Base-by-base conservation (phyloP, 202 grass and related monocot species). In the Carex sylvatica region DNA sequence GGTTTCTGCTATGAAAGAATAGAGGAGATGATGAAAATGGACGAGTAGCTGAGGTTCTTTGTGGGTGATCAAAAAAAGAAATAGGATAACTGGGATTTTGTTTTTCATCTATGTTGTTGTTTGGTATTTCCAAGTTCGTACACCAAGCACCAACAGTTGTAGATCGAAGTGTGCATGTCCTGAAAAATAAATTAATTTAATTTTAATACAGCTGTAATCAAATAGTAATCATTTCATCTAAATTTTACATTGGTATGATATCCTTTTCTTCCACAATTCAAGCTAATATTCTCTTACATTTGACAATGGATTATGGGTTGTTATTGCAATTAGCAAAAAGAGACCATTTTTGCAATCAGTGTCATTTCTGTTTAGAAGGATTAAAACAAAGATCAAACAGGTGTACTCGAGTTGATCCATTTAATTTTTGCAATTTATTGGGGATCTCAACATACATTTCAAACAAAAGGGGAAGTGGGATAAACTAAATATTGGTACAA, bases 1-100 rank as follows among this genome's bases (percentile, higher is more conserved):
- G 87, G 74, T 73, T 85, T 85, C 86, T 89, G 59, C 74, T 56
- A 65, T 70, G 91, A 63, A 83, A 4, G 19, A 86, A 86, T 19
- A 18, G 55, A 62, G 65, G 61, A 70, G 83, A 60, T 64, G 86
- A 91, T 52, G 67, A 81, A 11, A 87, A 70, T 10, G 52, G 59
- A 16, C 35, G 73, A 65, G 26, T 80, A 72, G 56, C 77, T 11
- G 76, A n/a, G 14, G 70, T 71, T 62, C 83, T 90, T 86, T 82
- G 40, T 16, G 62, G 61, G 80, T 16, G 14, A 15, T 53, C 4
- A 20, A 67, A 11, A 54, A 31, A 9, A 53, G 40, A 35, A 69
- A 52, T 56, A 4, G 20, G 24, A 4, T 70, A 66, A 67, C 63
- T 82, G 42, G 46, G 35, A 16, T 36, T 59, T 9, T 20, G 14